Base-by-base conservation (phyloP, 805 yeast genomes). In the Candida glaebosa region DNA sequence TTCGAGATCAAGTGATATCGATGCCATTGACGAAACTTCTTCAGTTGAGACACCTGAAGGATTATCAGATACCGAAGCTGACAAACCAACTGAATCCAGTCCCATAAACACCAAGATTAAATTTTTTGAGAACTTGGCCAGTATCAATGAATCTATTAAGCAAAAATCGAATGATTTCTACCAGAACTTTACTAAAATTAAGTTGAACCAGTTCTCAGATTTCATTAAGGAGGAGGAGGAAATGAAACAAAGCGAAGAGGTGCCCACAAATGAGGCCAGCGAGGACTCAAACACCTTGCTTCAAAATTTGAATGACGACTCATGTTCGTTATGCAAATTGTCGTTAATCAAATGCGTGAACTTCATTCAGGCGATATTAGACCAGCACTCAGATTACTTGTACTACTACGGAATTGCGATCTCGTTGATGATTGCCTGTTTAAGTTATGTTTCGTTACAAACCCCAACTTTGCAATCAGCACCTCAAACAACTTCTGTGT, bases 81-180 rank as follows among this genome's bases (percentile, higher is more conserved):
- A 25, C 3, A 7, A 10, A 10, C 20, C 28, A 18, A 10, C 17
- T 19, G 14, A 20, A 22, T 31, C 36, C 12, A 9, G 16, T 15
- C 33, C 35, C 4, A 37, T 18, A 5, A 17, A 18, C 14, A 8
- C 37, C 10, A 43, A 40, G 31, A 57, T 60, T 32, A 50, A 40
- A 12, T 59, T 59, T 40, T 60, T 53, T 43, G 65, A 60, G 41
- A 48, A 43, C 37, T 47, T 58, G 15, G 38, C 57, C 2, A 42
- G 39, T 15, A 44, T 53, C 18, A 56, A 56, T 45, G 49, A 55
- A 18, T 51, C 57, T 17, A 53, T 57, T 40, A 57, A 54, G 37
- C 53, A 49, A 28, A 53, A 41, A 28, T 55, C 61, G 10, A 47
- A 47, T 31, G 39, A 51, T 8, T 50, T 58, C 30, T 58, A 49